phyloP scores from a whole-genome alignment of 1,139 yeast species.

The Blastobotrys illinoisensis region DNA sequence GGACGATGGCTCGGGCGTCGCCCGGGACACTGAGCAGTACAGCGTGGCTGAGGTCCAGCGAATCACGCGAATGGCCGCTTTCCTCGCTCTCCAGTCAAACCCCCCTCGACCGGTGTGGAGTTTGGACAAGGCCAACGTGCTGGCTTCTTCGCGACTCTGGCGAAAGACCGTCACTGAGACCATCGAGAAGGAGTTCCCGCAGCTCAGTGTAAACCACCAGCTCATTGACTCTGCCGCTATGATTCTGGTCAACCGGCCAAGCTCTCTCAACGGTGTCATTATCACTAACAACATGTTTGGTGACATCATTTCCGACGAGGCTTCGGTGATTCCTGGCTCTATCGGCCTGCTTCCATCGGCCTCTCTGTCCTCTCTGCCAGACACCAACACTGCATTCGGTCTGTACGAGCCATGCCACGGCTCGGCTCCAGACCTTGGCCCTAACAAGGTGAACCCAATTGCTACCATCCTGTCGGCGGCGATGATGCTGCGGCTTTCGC shows the following conservation, averaged over 20 bases:
- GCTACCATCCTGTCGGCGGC: slow-evolving; percentile 95
- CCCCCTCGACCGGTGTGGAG: slow-evolving; percentile 97
- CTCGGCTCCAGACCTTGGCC: slow-evolving; percentile 89
- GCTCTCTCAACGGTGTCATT: slow-evolving; percentile 82
- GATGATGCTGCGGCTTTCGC: slow-evolving; percentile 90
- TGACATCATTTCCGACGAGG: slow-evolving; percentile 95
- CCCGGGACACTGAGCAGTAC: slow-evolving; percentile 92
- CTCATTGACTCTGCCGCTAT: slow-evolving; percentile 97
- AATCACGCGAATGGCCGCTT: slow-evolving; percentile 97
- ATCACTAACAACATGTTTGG: slow-evolving; percentile 97
- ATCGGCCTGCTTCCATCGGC: slow-evolving; percentile 95
- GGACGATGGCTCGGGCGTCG: slow-evolving; percentile 78
- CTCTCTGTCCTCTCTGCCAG: slow-evolving; percentile 91
- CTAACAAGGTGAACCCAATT: slow-evolving; percentile 85
- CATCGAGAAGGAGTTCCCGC: slow-evolving; percentile 83
- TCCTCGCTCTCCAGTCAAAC: slow-evolving; percentile 83
- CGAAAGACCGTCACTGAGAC: slow-evolving; percentile 86
- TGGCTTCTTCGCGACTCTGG: slow-evolving; percentile 96
- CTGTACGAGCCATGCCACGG: slow-evolving; percentile 98
- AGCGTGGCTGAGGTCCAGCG: slow-evolving; percentile 87
- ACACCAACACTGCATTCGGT: slow-evolving; percentile 88
- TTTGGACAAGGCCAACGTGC: slow-evolving; percentile 92
- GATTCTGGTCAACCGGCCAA: slow-evolving; percentile 89
- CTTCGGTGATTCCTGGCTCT: slow-evolving; percentile 96
- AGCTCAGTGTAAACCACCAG: slow-evolving; percentile 79